A percentile compares a stretch with the other conserved stretches of the same genome.
These are phyloP conservation scores for Jackrogersella multiformis DNA, from an alignment of 495 filamentous ascomycete species.

Conservation along the genomic window DNA sequence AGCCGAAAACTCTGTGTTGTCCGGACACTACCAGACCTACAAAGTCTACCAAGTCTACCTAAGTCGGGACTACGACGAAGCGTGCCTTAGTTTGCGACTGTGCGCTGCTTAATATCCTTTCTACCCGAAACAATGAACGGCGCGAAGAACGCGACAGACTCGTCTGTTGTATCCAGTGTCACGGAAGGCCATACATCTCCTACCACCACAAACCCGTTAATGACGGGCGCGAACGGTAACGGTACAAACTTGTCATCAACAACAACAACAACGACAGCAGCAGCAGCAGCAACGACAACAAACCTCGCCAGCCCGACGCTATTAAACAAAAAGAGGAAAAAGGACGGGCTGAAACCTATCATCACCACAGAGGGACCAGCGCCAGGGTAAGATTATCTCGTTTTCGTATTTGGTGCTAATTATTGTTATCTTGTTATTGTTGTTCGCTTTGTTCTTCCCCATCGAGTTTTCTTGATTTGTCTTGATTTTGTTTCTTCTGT, in stretches of 20 bases:
- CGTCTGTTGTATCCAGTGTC: constrained; percentile 9
- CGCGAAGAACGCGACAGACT: constrained; percentile 31
- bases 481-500: constrained; percentile 37
- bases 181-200: constrained; percentile 11
- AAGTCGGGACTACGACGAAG: constrained; percentile 1
- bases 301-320: constrained; percentile 49
- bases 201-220: constrained; percentile 38
- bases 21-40: constrained; percentile 12
- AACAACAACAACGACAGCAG: no score
- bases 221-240: constrained; percentile 45
- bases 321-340: constrained; percentile 83
- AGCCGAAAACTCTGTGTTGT: constrained; percentile 11
- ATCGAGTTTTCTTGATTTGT: constrained; percentile 2
- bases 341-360: constrained; percentile 88
- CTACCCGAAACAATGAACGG: constrained; percentile 34
- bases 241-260: constrained; percentile 39
- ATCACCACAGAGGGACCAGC: constrained; percentile 78
- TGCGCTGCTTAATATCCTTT: constrained; percentile 15
- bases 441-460: background rate
- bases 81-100: constrained; percentile 25
- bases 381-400: constrained; percentile 49
- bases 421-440: background rate
- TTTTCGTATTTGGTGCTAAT: background rate
- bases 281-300: constrained; percentile 34
- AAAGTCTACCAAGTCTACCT: background rate